Evolutionary conservation across 768 basidiomycete genomes (phyloP), one percentile per base, ranked within the genome.

Genomic region (Boletales sp.): DNA sequence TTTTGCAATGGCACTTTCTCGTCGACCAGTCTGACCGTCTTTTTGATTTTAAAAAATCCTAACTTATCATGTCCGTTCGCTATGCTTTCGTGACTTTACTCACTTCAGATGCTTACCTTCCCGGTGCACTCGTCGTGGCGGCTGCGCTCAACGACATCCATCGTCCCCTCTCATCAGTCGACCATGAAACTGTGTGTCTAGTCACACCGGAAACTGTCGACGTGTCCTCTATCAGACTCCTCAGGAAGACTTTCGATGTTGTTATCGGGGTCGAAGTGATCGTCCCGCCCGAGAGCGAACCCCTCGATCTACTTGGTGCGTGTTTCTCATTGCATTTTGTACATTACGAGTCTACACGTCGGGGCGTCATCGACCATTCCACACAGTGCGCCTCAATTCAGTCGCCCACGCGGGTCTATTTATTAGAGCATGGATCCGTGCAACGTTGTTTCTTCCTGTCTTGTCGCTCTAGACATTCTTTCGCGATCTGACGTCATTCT

Each of bases 201-300:
- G 91, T 95, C 53, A 95, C 95, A 25, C 96, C 96, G 46, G 92
- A 96, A 65, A 86, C 90, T 0, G 84, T 98, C 66, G 85, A 90
- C 67, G 87, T 94, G 21, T 75, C 79, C 43, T 78, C 88, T 46
- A 84, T 94, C 54, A 90, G 84, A 62, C 78, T 82, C 45, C 78
- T 98, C 43, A 77, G 94, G 54, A 79, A 79, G 62, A 84, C 82
- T 9, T 99, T 86, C 63, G 80, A 94, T 65, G 60, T 86, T 38
- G 94, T 98, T 49, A 74, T 97, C 46, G 96, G 94, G 41, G 94
- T 99, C 21, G 95, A 98, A 71, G 71, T 86, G 41, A 91, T 99
- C 57, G 79, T 77, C 38, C 82, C 85, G 60, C 72, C 83, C 40
- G 82, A 88, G 49, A 68, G 77, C 46, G 72, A 77, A 43, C 84